phyloP scores from a whole-genome alignment of 2,329 filamentous ascomycete species.

The Colletotrichum paranaense region DNA sequence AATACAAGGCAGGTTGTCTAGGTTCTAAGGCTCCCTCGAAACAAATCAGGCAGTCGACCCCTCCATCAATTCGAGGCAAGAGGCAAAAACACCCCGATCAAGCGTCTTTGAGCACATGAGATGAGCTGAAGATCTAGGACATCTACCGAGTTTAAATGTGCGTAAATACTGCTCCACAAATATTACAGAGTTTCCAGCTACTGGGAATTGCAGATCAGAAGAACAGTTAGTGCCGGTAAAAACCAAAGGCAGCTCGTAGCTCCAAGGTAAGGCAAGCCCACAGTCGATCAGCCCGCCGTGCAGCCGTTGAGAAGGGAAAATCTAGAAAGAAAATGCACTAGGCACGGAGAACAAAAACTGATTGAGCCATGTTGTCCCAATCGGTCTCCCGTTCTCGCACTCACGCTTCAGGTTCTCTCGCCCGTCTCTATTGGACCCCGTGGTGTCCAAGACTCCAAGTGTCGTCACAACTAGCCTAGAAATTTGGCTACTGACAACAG shows the following conservation, averaged over 20 bases:
- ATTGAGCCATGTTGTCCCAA: background rate
- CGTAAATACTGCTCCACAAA: background rate
- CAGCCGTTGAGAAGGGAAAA: background rate
- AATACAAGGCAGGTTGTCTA: background rate
- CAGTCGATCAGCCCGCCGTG: background rate
- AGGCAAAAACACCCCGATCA: background rate
- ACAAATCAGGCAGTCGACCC: background rate
- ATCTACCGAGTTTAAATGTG: background rate
- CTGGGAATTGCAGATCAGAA: background rate
- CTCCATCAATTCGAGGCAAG: background rate
- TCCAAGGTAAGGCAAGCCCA: too few relatives aligned
- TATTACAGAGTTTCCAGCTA: background rate
- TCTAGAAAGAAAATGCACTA: background rate
- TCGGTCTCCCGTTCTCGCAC: background rate
- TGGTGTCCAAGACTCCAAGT: background rate
- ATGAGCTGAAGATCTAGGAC: background rate
- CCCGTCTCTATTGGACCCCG: conserved; percentile 2
- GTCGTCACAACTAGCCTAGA: conserved; percentile 31
- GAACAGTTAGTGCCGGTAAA: background rate
- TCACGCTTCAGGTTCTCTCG: background rate
- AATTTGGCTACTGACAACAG: conserved; percentile 29
- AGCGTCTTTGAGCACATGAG: background rate
- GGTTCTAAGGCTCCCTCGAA: too few relatives aligned
- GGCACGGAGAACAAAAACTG: background rate
- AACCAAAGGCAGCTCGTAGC: background rate